Conservation (phyloP, 2,329 filamentous ascomycete species). For the Fulvia fulva region DNA sequence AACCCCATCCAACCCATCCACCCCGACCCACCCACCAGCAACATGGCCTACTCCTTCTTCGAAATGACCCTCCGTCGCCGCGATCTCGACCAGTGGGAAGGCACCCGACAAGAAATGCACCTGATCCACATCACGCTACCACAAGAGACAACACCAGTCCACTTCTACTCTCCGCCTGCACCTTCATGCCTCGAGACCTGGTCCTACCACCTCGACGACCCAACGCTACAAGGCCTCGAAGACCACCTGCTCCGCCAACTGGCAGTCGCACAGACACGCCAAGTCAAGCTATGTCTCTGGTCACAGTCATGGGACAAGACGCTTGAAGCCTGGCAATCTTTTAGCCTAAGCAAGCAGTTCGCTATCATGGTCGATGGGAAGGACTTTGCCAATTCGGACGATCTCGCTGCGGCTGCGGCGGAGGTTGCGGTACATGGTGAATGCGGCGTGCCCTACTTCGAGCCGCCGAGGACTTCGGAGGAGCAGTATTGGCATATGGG, state of each 20-base stretch:
- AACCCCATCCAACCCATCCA: not conserved
- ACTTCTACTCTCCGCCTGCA: not conserved
- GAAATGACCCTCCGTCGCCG: not conserved
- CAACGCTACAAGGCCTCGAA: not conserved
- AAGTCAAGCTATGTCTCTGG: not conserved
- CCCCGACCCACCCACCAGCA: not conserved
- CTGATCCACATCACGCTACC: not conserved
- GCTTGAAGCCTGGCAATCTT: not conserved
- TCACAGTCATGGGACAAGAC: not conserved
- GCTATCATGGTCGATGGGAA: not conserved
- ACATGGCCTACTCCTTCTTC: not conserved
- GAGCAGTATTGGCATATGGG: not conserved
- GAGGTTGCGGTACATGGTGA: not conserved
- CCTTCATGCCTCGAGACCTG: too few species aligned
- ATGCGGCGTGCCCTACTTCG: not conserved
- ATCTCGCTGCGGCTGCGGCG: not conserved
- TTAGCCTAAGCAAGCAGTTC: not conserved
- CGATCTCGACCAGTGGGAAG: not conserved
- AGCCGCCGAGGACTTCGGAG: not conserved
- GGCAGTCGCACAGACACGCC: not conserved
- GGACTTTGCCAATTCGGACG: not conserved
- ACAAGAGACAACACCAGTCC: not conserved
- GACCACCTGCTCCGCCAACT: not conserved
- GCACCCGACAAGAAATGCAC: not conserved
- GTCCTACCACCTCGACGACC: not conserved